Base-by-base conservation (phyloP, 192 early-diverging fungal genomes). In the Linnemannia zychae region DNA sequence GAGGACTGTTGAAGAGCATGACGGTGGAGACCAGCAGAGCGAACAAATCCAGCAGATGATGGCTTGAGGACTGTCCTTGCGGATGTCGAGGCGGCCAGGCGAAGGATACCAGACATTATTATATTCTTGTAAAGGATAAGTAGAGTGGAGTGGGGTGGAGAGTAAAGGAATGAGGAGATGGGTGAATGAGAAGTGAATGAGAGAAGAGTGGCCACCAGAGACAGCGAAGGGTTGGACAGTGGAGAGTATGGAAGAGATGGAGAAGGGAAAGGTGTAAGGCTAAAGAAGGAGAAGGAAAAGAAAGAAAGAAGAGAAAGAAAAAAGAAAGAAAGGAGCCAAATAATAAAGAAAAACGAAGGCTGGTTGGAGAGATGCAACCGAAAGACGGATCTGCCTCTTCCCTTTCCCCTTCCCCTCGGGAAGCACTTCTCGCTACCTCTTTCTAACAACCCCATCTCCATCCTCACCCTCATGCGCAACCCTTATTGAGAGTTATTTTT, bases 41-140 rank as follows among this genome's bases (percentile, higher is more conserved):
- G 82, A 17, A 78, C 37, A 33, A 75, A 31, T 33, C 69, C 75
- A 44, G 68, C 18, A 4, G 82, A 71, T 37, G 72, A 44, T 50
- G 75, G 76, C 67, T 71, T 84, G 44, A 75, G 71, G 73, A 79
- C 49, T 4, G 73, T 74, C 36, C 75, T 75, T 46, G 71, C 72
- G 28, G 82, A 69, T 24, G 48, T 69, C 28, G 82, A 50, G 24
- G 82, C 72, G 34, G 77, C 82, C 76, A 84, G 36, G 44, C 82
- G 82, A 33, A 84, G 73, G 72, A 84, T 78, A 63, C 77, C 77
- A 71, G 82, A 84, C 82, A 84, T 84, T 78, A 79, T 79, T 67
- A 52, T 18, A 18, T 46, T 22, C 13, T n/a, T 15, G 34, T 46
- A 34, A 6, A 33, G 46, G 40, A 28, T 40, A 40, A 57, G 33